phyloP scores from a whole-genome alignment of 352 stramenopile genomes.

The Phytophthora sansomeana region DNA sequence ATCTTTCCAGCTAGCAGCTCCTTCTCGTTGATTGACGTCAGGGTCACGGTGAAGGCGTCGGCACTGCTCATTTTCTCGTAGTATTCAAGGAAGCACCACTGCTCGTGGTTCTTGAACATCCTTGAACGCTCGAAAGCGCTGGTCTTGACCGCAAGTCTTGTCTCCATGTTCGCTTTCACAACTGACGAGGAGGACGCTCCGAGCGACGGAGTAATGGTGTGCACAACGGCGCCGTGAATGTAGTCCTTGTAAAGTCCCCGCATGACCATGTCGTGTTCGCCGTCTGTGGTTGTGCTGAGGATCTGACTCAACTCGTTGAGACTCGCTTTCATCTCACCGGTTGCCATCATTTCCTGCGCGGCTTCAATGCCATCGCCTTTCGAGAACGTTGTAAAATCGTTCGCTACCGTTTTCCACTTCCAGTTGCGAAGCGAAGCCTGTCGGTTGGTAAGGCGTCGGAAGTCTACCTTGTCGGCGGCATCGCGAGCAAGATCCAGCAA shows the following conservation, averaged over 20 bases:
- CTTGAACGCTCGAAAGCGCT: conserved; percentile 46
- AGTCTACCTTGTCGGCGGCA: conserved; percentile 37
- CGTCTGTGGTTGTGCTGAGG: conserved; percentile 38
- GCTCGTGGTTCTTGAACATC: conserved; percentile 51
- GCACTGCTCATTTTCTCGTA: conserved; percentile 35
- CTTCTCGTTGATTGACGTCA: conserved; percentile 40
- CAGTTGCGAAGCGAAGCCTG: conserved; percentile 39
- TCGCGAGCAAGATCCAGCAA: conserved; percentile 32
- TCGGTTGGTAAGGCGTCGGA: conserved; percentile 32
- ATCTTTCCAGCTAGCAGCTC: conserved; percentile 49
- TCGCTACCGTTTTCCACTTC: conserved; percentile 46
- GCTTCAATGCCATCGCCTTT: conserved; percentile 45
- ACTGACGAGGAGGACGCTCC: conserved; percentile 12
- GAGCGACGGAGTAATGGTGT: conserved; percentile 22
- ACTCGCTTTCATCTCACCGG: conserved; percentile 44
- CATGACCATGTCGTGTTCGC: conserved; percentile 49
- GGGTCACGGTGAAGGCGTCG: conserved; percentile 36
- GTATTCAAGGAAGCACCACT: conserved; percentile 51
- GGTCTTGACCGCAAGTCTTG: conserved; percentile 42
- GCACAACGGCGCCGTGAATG: conserved; percentile 57
- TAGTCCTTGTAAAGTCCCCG: conserved; percentile 54
- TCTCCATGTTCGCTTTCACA: conserved; percentile 23
- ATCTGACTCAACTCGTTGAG: conserved; percentile 47
- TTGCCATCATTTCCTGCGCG: conserved; percentile 38
- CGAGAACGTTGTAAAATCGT: conserved; percentile 41